These are phyloP conservation scores for Ophiostoma himal-ulmi DNA, from an alignment of 2,329 filamentous ascomycete genomes.

Conservation along the genomic window DNA sequence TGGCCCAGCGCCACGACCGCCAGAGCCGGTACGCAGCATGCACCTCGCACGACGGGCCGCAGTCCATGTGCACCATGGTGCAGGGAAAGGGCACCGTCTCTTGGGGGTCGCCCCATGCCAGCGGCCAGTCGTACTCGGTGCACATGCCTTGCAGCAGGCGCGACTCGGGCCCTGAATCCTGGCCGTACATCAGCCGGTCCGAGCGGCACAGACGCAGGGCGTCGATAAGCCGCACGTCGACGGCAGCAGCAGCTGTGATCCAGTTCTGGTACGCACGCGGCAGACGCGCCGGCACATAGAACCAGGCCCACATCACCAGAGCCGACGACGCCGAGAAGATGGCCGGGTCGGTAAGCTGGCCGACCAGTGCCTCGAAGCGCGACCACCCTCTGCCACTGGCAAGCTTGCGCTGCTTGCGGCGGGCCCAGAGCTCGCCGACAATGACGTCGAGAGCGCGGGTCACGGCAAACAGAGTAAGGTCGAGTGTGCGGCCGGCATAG, in stretches of 20 bases:
- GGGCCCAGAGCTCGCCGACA: constrained; percentile 59
- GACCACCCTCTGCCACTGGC: constrained; percentile 42
- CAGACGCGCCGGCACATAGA: constrained; percentile 66
- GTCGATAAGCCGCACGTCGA: constrained; percentile 68
- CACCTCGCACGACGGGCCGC: constrained; percentile 65
- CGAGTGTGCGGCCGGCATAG: constrained; percentile 66
- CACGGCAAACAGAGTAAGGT: constrained; percentile 73
- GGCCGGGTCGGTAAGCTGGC: constrained; percentile 54
- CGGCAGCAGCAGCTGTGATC: constrained; percentile 70
- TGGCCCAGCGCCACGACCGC: constrained; percentile 66
- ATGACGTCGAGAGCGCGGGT: constrained; percentile 68
- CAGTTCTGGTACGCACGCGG: constrained; percentile 72
- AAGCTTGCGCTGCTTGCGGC: constrained; percentile 41
- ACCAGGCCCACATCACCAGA: constrained; percentile 84
- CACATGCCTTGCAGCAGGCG: constrained; percentile 66
- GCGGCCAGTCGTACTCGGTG: constrained; percentile 61
- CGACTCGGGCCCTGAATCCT: constrained; percentile 61
- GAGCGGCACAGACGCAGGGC: constrained; percentile 62
- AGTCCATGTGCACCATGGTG: constrained; percentile 76
- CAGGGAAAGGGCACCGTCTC: constrained; percentile 69
- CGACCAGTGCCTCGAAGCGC: constrained; percentile 39
- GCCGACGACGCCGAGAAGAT: constrained; percentile 68
- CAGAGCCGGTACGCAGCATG: constrained; percentile 64
- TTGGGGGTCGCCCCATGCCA: constrained; percentile 66
- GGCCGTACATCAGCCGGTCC: constrained; percentile 63